Percentiles rank a stretch among this genome's conserved stretches.
Conservation (phyloP, 139 green algal species). For the Pycnococcus provasolii region DNA sequence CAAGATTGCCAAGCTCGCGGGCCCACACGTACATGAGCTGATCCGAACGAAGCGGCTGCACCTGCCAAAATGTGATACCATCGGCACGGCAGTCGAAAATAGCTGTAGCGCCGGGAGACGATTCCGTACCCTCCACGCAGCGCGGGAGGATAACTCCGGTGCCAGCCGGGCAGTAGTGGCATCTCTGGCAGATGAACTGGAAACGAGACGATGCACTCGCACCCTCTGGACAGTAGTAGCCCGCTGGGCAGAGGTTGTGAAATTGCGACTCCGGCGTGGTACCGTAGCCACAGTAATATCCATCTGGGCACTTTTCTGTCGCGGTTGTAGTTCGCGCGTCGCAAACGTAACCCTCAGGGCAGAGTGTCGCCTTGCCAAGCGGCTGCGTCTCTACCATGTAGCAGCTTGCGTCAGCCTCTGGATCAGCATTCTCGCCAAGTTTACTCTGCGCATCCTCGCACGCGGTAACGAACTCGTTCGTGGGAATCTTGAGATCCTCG, state of each 20-base stretch:
- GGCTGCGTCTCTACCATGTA: background rate
- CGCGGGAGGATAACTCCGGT: conserved; percentile 10
- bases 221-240: conserved; percentile 22
- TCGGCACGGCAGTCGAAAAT: conserved; percentile 9
- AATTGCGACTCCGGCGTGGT: conserved; percentile 19
- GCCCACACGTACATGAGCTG: background rate
- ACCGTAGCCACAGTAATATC: conserved; percentile 18
- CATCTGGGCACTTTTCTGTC: conserved; percentile 7
- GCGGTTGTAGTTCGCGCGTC: conserved; percentile 12
- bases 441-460: background rate
- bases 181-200: conserved; percentile 15
- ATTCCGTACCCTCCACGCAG: conserved; percentile 11
- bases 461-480: background rate
- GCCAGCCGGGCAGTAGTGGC: conserved; percentile 13
- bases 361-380: conserved; percentile 4
- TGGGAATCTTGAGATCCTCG: background rate
- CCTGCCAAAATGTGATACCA: conserved; percentile 19
- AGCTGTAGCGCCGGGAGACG: background rate
- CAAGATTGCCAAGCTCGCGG: background rate
- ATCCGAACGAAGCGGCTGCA: conserved; percentile 2
- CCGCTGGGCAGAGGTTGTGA: conserved; percentile 7
- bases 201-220: background rate
- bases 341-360: conserved; percentile 20
- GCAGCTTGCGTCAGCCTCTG: background rate
- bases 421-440: background rate